These are phyloP conservation scores for Monosporozyma aquatica DNA, from an alignment of 805 yeast genomes.

Conservation along the genomic window DNA sequence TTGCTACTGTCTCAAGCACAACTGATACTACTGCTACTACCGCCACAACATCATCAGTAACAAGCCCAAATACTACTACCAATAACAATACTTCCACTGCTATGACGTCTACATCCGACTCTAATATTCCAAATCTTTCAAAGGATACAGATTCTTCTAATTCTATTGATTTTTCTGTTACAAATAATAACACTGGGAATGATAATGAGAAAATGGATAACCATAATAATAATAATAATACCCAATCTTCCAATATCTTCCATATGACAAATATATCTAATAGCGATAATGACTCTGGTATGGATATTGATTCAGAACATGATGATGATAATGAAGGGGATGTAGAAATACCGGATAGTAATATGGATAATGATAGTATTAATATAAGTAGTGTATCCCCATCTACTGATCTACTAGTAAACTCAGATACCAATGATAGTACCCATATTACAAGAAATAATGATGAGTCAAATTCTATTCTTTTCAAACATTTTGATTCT, in stretches of 20 bases:
- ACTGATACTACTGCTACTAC: background rate
- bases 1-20: background rate
- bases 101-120: background rate
- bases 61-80: background rate
- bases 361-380: background rate
- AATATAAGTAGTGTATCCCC: conserved; percentile 1
- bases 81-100: background rate
- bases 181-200: background rate
- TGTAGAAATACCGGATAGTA: background rate
- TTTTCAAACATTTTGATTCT: conserved; percentile 28
- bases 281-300: background rate
- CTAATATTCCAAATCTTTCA: too few relatives aligned
- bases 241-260: background rate
- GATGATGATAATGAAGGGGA: too few relatives aligned
- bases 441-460: background rate
- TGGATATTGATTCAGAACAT: background rate
- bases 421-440: background rate
- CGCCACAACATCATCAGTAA: background rate
- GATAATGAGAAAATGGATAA: background rate
- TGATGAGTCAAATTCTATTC: background rate
- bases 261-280: background rate
- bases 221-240: background rate
- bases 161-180: too few relatives aligned
- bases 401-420: background rate
- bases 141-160: too few relatives aligned